These are phyloP conservation scores for Pythium dissotocum DNA, from an alignment of 352 stramenopile species.

Conservation along the genomic window DNA sequence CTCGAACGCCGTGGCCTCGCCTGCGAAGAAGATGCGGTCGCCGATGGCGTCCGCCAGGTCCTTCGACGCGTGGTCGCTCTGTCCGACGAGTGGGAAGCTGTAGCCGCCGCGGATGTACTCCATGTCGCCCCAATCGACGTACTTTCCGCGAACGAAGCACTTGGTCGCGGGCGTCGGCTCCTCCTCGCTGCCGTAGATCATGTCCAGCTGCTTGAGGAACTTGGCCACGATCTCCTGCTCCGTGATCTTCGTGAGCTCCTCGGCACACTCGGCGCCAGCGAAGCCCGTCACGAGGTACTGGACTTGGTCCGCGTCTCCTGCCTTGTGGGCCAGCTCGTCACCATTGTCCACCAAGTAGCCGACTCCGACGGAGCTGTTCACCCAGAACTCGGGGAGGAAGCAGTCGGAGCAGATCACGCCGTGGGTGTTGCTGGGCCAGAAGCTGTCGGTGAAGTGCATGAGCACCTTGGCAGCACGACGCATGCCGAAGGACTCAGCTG, in stretches of 20 bases:
- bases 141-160: constrained; percentile 72
- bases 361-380: constrained; percentile 71
- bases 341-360: constrained; percentile 60
- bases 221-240: constrained; percentile 55
- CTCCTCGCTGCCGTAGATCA: constrained; percentile 68
- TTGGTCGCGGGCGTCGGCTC: constrained; percentile 52
- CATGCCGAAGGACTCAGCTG: constrained; percentile 73
- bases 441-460: constrained; percentile 61
- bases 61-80: constrained; percentile 55
- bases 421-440: constrained; percentile 75
- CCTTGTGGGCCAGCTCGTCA: constrained; percentile 28
- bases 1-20: constrained; percentile 79
- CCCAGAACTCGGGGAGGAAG: constrained; percentile 85
- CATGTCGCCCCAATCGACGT: constrained; percentile 79
- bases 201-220: constrained; percentile 75
- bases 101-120: constrained; percentile 73
- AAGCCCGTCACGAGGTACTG: constrained; percentile 81
- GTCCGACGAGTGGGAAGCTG: constrained; percentile 71
- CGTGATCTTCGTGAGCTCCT: constrained; percentile 44
- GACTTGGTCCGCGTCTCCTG: constrained; percentile 13
- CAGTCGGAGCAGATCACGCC: constrained; percentile 81
- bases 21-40: constrained; percentile 76
- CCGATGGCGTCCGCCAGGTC: constrained; percentile 66
- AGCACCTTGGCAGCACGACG: constrained; percentile 74
- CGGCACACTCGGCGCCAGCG: constrained; percentile 64